These are phyloP conservation scores for Tricholoma bakamatsutake DNA, from an alignment of 768 basidiomycete species.

Conservation along the genomic window DNA sequence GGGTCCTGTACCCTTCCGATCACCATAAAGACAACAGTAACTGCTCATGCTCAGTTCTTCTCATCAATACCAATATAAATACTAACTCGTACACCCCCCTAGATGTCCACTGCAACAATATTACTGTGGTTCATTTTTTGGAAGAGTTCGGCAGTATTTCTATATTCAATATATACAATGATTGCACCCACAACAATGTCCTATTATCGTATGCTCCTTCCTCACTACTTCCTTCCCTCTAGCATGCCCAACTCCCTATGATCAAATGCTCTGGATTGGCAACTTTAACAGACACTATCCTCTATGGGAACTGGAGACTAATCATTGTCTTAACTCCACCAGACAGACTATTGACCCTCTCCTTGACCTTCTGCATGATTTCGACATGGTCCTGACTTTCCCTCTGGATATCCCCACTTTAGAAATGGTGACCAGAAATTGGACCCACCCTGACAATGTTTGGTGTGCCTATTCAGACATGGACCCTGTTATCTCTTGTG, in stretches of 20 bases:
- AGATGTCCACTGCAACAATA: neutral
- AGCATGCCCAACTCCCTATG: neutral
- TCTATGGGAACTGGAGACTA: constrained; percentile 1
- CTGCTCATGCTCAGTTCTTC: constrained; percentile 1
- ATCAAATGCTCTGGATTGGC: neutral
- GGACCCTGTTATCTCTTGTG: too few relatives aligned
- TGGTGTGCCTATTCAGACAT: too few relatives aligned
- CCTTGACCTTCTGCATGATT: too few relatives aligned
- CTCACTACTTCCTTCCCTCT: neutral
- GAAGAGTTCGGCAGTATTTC: neutral
- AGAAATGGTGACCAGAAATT: too few relatives aligned
- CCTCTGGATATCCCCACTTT: too few relatives aligned
- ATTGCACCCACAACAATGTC: constrained; percentile 3
- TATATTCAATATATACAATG: constrained; percentile 2
- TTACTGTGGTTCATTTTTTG: neutral
- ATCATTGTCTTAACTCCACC: constrained; percentile 3
- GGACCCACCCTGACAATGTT: too few relatives aligned
- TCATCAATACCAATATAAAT: constrained; percentile 9
- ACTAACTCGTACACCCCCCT: constrained; percentile 5
- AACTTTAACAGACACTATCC: constrained; percentile 3
- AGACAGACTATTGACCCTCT: neutral
- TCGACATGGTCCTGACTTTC: too few relatives aligned
- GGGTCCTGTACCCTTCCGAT: constrained; percentile 2
- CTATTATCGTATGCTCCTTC: neutral
- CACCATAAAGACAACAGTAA: neutral